Evolutionary conservation across 345 rosid species (phyloP).

Genomic region (Cochlearia excelsa): DNA sequence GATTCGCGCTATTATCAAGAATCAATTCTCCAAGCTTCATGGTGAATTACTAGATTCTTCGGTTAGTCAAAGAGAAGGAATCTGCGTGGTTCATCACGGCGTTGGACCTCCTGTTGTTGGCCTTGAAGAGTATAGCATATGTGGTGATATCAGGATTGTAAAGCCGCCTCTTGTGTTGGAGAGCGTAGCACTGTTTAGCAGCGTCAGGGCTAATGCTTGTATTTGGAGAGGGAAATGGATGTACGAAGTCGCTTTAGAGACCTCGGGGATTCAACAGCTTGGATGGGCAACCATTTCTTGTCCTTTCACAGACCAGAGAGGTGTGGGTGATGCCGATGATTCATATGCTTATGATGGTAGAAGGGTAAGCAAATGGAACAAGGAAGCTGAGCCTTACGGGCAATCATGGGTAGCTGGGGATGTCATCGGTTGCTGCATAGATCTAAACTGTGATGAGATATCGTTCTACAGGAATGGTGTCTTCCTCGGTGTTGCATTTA

Average conservation of each 20-base stretch:
- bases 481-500: conserved; percentile 78
- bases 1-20: conserved; percentile 50
- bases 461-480: conserved; percentile 79
- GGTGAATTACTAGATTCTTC: conserved; percentile 18
- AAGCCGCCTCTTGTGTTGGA: conserved; percentile 75
- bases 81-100: conserved; percentile 47
- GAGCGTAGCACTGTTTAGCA: conserved; percentile 87
- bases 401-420: conserved; percentile 93
- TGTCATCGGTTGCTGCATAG: conserved; percentile 91
- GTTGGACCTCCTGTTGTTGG: conserved; percentile 48
- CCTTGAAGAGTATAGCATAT: conserved; percentile 67
- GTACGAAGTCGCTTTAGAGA: conserved; percentile 91
- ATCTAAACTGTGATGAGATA: conserved; percentile 65
- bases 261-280: conserved; percentile 88
- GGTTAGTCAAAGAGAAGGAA: conserved; percentile 52
- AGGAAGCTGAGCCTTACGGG: conserved; percentile 71
- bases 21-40: conserved; percentile 44
- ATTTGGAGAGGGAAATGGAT: conserved; percentile 98
- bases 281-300: conserved; percentile 95
- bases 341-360: conserved; percentile 98
- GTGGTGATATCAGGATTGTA: conserved; percentile 70
- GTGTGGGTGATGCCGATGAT: conserved; percentile 98
- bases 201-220: conserved; percentile 77
- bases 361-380: conserved; percentile 90
- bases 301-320: conserved; percentile 86